Percentiles rank a stretch among this genome's conserved stretches.
Evolutionary conservation across 176 grass and related monocot genomes (phyloP).

Genomic region (Rhipidocladum racemiflorum): DNA sequence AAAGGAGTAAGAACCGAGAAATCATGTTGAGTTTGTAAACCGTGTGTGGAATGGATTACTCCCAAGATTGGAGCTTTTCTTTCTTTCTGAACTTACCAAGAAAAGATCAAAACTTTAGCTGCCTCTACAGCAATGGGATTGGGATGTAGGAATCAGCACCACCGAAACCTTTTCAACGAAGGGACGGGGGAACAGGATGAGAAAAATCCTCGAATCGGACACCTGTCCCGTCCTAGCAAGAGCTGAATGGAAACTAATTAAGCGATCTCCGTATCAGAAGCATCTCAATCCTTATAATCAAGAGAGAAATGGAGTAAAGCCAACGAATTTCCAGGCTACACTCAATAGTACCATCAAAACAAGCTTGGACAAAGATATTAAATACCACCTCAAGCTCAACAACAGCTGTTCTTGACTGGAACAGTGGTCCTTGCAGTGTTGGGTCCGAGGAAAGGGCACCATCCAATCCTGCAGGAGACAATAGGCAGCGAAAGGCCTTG

Average conservation of each 20-base stretch:
- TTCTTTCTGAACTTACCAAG: not conserved
- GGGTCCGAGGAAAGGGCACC: not conserved
- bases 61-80: not conserved
- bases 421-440: not conserved
- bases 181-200: not conserved
- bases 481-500: not conserved
- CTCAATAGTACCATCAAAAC: not conserved
- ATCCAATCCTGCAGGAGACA: constrained; percentile 6
- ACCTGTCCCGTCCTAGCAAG: not conserved
- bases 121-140: not conserved
- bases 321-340: not conserved
- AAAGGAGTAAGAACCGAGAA: not conserved
- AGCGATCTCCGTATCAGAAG: not conserved
- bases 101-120: not conserved
- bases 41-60: not conserved
- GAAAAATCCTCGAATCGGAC: not conserved
- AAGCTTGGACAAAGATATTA: not conserved
- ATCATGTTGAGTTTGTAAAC: not conserved
- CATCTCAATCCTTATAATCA: not conserved
- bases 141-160: not conserved
- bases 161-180: not conserved
- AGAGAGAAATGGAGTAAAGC: not conserved
- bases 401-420: not conserved
- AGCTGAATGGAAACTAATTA: not conserved
- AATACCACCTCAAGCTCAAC: not conserved